Evolutionary conservation across 306 rosid genomes (phyloP), one percentile per base, ranked within the genome.

Genomic region (Rosa lucieae): DNA sequence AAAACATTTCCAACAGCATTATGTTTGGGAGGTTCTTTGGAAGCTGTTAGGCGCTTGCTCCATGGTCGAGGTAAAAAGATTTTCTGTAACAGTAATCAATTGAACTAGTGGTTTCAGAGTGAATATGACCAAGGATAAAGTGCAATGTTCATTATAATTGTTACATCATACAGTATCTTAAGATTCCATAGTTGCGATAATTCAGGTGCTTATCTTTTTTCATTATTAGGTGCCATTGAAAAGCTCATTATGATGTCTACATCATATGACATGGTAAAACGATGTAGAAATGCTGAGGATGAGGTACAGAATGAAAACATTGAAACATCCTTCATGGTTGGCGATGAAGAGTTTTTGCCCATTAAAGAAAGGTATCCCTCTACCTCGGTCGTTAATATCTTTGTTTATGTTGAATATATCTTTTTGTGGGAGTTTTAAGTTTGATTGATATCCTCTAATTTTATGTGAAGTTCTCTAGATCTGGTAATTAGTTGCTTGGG

Each of bases 401-500:
- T 73, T 40, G 74, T 49, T 82, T 55, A 70, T 56, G 69, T 78
- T 55, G 72, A 61, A 18, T 73, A 15, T 20, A 40, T 49, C 75
- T 37, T 13, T 10, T 2, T 61, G 18, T 47, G 71, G 77, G 55
- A 46, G 18, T 65, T 51, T 52, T 17, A 53, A 23, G 66, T 42
- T 76, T 72, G 37, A 67, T 67, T 75, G 39, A 42, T 15, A 29
- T 48, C 58, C 67, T 81, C 65, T 81, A 49, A 84, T 29, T 56
- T 17, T 83, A 79, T 47, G 17, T 88, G 83, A 85, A 94, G 99
- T 85, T 91, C 97, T 73, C 81, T 94, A 79, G 97, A 94, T 87
- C 86, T 94, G 90, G 81, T 94, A 79, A 79, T 94, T 58, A 92
- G 99, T 78, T 94, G 97, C 89, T 85, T 94, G 90, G 97, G 97